A percentile compares a stretch with the other conserved stretches of the same genome.
Evolutionary conservation across 768 basidiomycete genomes (phyloP).

Genomic region (Russula lepida): DNA sequence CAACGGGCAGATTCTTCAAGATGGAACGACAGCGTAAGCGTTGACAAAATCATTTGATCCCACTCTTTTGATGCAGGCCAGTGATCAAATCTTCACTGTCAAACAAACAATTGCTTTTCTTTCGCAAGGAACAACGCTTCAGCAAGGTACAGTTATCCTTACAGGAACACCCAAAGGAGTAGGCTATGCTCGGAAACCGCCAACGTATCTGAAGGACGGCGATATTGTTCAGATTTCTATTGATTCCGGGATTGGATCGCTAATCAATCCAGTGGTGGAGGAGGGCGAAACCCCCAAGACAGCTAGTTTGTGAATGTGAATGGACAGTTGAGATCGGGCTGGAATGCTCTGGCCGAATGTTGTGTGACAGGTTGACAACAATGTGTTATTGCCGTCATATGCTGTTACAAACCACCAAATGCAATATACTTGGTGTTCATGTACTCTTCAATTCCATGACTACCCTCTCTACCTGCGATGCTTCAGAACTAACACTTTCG

Average conservation of each 20-base stretch:
- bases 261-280: slow-evolving; percentile 71
- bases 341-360: background rate
- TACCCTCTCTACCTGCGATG: slow-evolving; percentile 65
- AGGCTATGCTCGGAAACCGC: slow-evolving; percentile 67
- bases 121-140: slow-evolving; percentile 77
- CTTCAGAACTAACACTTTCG: background rate
- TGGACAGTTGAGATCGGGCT: background rate
- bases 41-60: background rate
- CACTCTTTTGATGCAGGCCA: slow-evolving; percentile 25
- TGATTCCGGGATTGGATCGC: slow-evolving; percentile 66
- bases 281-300: slow-evolving; percentile 34
- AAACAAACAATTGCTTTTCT: slow-evolving; percentile 72
- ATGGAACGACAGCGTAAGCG: slow-evolving; percentile 70
- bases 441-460: slow-evolving; percentile 86
- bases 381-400: background rate
- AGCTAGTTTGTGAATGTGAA: slow-evolving; percentile 37
- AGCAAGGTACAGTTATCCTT: slow-evolving; percentile 73
- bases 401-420: slow-evolving; percentile 55
- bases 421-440: slow-evolving; percentile 74
- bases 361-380: background rate
- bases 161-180: slow-evolving; percentile 81
- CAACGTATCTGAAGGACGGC: slow-evolving; percentile 61
- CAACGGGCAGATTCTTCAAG: slow-evolving; percentile 62
- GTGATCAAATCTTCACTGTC: slow-evolving; percentile 76
- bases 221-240: slow-evolving; percentile 65